These are phyloP conservation scores for Paraphaeosphaeria minitans DNA, from an alignment of 2,329 filamentous ascomycete species.

Conservation along the genomic window DNA sequence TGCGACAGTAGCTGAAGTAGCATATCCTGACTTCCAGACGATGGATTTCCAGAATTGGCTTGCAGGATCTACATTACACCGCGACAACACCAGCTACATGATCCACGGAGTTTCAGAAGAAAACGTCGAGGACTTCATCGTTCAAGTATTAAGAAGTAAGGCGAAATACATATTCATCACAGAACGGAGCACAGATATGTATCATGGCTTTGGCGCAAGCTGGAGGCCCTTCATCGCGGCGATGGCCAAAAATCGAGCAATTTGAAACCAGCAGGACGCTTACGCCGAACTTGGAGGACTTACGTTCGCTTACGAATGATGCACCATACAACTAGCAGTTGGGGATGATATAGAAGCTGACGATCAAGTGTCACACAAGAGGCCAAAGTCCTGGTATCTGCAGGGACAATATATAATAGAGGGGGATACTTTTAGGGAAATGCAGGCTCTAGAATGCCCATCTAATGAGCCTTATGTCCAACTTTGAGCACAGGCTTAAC, in stretches of 20 bases:
- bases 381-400: too few species aligned
- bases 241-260: conserved; percentile 10
- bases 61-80: conserved; percentile 26
- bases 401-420: too few species aligned
- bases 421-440: too few species aligned
- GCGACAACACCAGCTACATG: conserved; percentile 31
- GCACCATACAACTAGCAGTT: too few species aligned
- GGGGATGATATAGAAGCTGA: too few species aligned
- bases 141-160: conserved; percentile 16
- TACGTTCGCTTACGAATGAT: too few species aligned
- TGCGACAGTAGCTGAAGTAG: conserved; percentile 33
- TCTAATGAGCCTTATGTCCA: too few species aligned
- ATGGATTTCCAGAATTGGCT: conserved; percentile 34
- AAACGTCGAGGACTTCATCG: conserved; percentile 19
- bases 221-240: conserved; percentile 30
- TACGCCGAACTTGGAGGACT: not conserved
- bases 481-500: too few species aligned
- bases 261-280: not conserved
- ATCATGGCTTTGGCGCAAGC: conserved; percentile 27
- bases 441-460: too few species aligned
- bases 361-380: too few species aligned
- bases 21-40: conserved; percentile 23
- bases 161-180: conserved; percentile 37
- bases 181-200: conserved; percentile 24
- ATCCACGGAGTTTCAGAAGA: conserved; percentile 30